phyloP scores from a whole-genome alignment of 176 grass and related monocot genomes.

The Zoysia pacifica region DNA sequence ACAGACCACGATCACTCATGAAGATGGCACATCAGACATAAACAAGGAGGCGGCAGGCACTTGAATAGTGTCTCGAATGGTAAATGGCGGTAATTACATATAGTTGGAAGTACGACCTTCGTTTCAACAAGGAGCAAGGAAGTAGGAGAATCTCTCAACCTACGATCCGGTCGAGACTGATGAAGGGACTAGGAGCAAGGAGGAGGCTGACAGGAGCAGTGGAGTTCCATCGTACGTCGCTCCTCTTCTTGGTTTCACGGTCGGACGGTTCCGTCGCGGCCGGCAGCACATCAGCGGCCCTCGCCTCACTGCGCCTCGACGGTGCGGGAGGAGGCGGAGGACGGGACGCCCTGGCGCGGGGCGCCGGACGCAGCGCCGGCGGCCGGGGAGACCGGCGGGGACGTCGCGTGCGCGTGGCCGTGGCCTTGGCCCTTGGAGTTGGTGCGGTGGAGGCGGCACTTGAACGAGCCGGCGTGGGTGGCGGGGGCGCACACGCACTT shows the following conservation, averaged over 20 bases:
- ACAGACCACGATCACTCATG: neutral
- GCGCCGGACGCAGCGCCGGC: neutral
- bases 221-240: constrained; percentile 15
- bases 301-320: constrained; percentile 65
- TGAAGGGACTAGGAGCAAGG: neutral
- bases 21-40: neutral
- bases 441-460: constrained; percentile 89
- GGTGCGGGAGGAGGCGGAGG: constrained; percentile 44
- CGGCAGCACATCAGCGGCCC: neutral
- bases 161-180: neutral
- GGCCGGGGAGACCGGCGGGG: constrained; percentile 28
- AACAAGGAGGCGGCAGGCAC: neutral
- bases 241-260: neutral
- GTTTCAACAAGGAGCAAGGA: no score
- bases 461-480: constrained; percentile 75
- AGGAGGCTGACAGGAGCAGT: neutral
- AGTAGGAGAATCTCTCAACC: neutral
- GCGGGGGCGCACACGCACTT: constrained; percentile 85
- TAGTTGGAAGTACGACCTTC: neutral
- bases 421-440: constrained; percentile 51
- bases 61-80: constrained; percentile 5
- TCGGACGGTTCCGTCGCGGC: neutral
- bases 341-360: constrained; percentile 19
- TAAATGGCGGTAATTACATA: constrained; percentile 38
- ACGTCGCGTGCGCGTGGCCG: constrained; percentile 29